Evolutionary conservation across 2,329 filamentous ascomycete species (phyloP).

Genomic region (Stylonectria norvegica): DNA sequence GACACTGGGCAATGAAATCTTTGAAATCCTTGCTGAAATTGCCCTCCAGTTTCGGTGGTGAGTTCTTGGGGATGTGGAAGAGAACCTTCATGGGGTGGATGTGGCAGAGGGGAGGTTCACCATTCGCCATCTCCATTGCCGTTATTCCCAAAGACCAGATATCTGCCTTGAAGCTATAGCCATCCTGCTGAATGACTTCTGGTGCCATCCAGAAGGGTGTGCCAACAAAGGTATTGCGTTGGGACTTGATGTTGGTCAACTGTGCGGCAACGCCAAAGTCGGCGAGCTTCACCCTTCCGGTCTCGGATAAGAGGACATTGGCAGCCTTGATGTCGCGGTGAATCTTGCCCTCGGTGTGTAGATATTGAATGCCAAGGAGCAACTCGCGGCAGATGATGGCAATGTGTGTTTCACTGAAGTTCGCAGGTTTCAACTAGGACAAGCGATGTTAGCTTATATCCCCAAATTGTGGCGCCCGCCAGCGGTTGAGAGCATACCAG

Average conservation of each 20-base stretch:
- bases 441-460: slow-evolving; percentile 13
- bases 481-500: slow-evolving; percentile 62
- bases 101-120: slow-evolving; percentile 81
- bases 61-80: slow-evolving; percentile 85
- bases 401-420: slow-evolving; percentile 85
- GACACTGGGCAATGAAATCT: slow-evolving; percentile 85
- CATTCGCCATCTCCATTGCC: slow-evolving; percentile 82
- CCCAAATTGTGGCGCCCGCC: neutral
- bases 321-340: slow-evolving; percentile 96
- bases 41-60: slow-evolving; percentile 79
- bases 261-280: slow-evolving; percentile 98
- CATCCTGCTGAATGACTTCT: slow-evolving; percentile 85
- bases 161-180: slow-evolving; percentile 83
- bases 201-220: slow-evolving; percentile 98
- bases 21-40: slow-evolving; percentile 88
- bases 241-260: slow-evolving; percentile 94
- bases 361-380: slow-evolving; percentile 83
- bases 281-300: slow-evolving; percentile 89
- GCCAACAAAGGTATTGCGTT: slow-evolving; percentile 95
- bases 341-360: slow-evolving; percentile 92
- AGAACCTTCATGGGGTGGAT: slow-evolving; percentile 93
- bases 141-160: slow-evolving; percentile 93
- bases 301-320: slow-evolving; percentile 88
- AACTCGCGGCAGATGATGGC: slow-evolving; percentile 93
- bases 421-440: slow-evolving; percentile 90